phyloP scores from a whole-genome alignment of 2,329 filamentous ascomycete species.

The Colletotrichum brevisporum region DNA sequence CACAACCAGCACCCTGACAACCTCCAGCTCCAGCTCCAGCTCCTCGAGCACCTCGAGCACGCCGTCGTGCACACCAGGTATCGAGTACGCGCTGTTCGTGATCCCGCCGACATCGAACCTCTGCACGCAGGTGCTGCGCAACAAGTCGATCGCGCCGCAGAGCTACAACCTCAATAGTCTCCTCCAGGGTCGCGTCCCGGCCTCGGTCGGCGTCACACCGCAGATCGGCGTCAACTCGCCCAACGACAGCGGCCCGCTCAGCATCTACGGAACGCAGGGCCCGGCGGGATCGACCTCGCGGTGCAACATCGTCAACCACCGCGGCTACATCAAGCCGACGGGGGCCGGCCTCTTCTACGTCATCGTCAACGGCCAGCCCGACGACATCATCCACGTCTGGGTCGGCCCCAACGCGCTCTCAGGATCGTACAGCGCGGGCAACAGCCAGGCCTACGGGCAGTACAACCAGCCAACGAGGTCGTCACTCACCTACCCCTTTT shows the following conservation, averaged over 20 bases:
- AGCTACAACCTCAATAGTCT: no score
- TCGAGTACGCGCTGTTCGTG: no score
- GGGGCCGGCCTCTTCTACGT: slow-evolving; percentile 10
- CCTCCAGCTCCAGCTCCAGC: no score
- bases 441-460: neutral
- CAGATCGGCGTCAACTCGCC: neutral
- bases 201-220: neutral
- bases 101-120: no score
- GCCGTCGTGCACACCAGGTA: no score
- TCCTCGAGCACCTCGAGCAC: no score
- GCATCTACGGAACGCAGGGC: slow-evolving; percentile 6
- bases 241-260: slow-evolving; percentile 5
- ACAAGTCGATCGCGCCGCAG: no score
- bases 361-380: neutral
- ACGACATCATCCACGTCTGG: slow-evolving; percentile 29
- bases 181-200: no score
- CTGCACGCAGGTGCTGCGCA: no score
- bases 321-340: slow-evolving; percentile 22
- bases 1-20: no score
- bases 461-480: neutral
- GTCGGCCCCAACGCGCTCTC: slow-evolving; percentile 2
- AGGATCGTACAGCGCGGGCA: slow-evolving; percentile 4
- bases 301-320: slow-evolving; percentile 20
- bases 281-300: slow-evolving; percentile 7
- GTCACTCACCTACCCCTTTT: neutral